Conservation (phyloP, 495 filamentous ascomycete genomes). For the Clavariopsis aquatica region DNA sequence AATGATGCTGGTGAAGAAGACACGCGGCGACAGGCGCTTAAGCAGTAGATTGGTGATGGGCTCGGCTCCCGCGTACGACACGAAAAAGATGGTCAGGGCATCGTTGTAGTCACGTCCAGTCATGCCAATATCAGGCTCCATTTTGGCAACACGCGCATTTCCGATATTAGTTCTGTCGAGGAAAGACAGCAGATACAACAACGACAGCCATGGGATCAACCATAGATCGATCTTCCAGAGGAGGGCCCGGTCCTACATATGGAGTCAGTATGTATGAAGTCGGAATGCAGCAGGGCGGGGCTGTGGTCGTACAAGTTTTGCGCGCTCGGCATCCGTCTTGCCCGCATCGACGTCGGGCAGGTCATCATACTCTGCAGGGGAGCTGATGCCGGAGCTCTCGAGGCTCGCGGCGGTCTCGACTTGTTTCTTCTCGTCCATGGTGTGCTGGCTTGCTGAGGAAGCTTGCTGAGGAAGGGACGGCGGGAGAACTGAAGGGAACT, state of each 20-base stretch:
- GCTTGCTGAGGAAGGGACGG: background rate
- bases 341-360: constrained; percentile 69
- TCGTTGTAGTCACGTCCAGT: constrained; percentile 71
- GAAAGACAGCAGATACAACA: constrained; percentile 84
- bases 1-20: constrained; percentile 58
- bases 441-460: background rate
- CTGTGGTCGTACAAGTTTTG: constrained; percentile 59
- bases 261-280: constrained; percentile 1
- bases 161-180: constrained; percentile 69
- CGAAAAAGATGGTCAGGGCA: constrained; percentile 83
- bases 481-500: background rate
- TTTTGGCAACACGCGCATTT: constrained; percentile 79
- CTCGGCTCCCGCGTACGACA: constrained; percentile 86
- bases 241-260: constrained; percentile 46
- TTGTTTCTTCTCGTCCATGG: constrained; percentile 22
- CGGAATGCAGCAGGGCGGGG: background rate
- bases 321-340: constrained; percentile 65
- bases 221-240: constrained; percentile 69
- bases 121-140: constrained; percentile 64
- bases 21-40: constrained; percentile 54
- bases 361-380: constrained; percentile 33
- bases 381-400: constrained; percentile 19
- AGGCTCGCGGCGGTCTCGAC: constrained; percentile 10
- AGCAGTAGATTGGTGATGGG: constrained; percentile 85
- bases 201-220: constrained; percentile 80